Evolutionary conservation across 768 basidiomycete genomes (phyloP).

Genomic region (Holtermanniella nyarrowii): DNA sequence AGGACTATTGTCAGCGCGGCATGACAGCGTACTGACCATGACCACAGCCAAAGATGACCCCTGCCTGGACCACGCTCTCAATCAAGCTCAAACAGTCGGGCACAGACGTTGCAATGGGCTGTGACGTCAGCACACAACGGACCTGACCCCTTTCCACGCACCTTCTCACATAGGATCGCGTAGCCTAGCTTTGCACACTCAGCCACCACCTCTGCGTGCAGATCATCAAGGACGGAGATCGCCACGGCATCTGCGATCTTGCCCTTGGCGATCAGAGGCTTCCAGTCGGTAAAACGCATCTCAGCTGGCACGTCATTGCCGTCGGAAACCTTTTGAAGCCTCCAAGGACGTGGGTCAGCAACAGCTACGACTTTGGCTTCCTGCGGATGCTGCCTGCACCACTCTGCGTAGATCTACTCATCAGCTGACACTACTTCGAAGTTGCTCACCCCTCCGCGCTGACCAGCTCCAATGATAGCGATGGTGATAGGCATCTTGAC

Average conservation of each 20-base stretch:
- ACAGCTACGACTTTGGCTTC: slow-evolving; percentile 70
- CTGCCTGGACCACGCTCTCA: slow-evolving; percentile 56
- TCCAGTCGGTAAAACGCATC: slow-evolving; percentile 61
- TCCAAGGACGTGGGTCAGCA: slow-evolving; percentile 61
- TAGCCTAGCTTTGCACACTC: slow-evolving; percentile 74
- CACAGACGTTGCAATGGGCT: slow-evolving; percentile 68
- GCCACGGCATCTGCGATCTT: slow-evolving; percentile 76
- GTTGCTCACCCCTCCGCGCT: slow-evolving; percentile 58
- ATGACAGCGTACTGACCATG: slow-evolving; percentile 53
- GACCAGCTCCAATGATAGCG: slow-evolving; percentile 71
- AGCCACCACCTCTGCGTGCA: slow-evolving; percentile 63
- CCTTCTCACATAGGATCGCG: slow-evolving; percentile 79
- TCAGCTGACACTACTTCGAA: not conserved
- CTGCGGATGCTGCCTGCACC: slow-evolving; percentile 53
- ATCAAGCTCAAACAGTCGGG: slow-evolving; percentile 69
- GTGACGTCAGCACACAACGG: not conserved
- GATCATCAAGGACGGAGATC: slow-evolving; percentile 59
- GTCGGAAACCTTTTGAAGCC: not conserved
- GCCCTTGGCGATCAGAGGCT: slow-evolving; percentile 59
- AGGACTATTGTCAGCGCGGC: slow-evolving; percentile 51
- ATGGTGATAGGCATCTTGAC: slow-evolving; percentile 48
- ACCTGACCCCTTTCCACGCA: not conserved
- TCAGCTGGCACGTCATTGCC: slow-evolving; percentile 46
- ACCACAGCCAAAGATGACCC: slow-evolving; percentile 72
- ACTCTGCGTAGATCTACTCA: slow-evolving; percentile 53